Base-by-base conservation (phyloP, 2,329 filamentous ascomycete genomes). In the Blastomyces silverae region DNA sequence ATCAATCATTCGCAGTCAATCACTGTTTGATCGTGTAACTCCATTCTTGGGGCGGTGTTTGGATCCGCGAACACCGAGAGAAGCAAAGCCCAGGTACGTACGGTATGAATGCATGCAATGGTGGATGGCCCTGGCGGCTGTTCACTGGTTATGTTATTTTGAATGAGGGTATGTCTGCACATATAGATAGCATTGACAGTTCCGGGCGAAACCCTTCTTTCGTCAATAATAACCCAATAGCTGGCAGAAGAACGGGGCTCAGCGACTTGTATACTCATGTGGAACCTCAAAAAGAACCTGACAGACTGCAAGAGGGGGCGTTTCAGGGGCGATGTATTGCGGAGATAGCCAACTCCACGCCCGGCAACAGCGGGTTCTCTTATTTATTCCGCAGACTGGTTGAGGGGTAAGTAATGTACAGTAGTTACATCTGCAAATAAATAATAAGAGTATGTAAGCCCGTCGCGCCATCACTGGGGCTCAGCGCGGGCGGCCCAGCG, bases 21-120 rank as follows among this genome's bases (percentile, higher is more conserved):
- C 7, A 59, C 10, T 2, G 39, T n/a, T 6, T 31, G 39, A 48
- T 61, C 28, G 39, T 48, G n/a, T n/a, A 28, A 37, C 25, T 34
- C 42, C 3, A 34, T 48, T 13, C 2, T 22, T 31, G 58, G 17
- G 58, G 58, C 39, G 58, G 58, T 48, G 58, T 59, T 59, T 20
- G 37, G 37, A 59, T 28, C n/a, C 37, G 46, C 20, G 55, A 17
- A 11, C 39, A 44, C 56, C 2, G 20, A n/a, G 44, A 46, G 20
- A 20, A 46, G 20, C 44, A 17, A n/a, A 44, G 13, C 42, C 13
- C 15, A 15, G 17, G 42, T 15, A 15, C 42, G n/a, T n/a, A n/a
- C n/a, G n/a, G n/a, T n/a, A n/a, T n/a, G 42, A 2, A 17, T 17
- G 31, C 31, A 34, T 34, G 31, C 31, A 34, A 34, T 34, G 31